phyloP scores from a whole-genome alignment of 495 filamentous ascomycete genomes.

The Annulohypoxylon maeteangense region DNA sequence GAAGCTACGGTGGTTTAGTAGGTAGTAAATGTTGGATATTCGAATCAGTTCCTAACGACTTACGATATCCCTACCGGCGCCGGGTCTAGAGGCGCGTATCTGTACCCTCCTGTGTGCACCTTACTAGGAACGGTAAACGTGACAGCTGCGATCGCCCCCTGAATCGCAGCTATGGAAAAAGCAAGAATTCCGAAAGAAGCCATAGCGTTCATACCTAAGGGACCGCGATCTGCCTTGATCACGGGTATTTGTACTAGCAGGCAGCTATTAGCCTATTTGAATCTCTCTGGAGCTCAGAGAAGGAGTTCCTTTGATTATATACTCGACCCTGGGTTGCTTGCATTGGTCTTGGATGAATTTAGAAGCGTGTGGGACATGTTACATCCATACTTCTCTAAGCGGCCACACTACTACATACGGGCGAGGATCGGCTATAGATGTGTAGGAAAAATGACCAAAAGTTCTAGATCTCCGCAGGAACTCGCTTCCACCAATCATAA shows the following conservation, averaged over 20 bases:
- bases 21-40: not conserved
- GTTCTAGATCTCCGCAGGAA: not conserved
- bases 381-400: constrained; percentile 18
- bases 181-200: constrained; percentile 13
- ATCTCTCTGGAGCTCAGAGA: not conserved
- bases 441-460: not conserved
- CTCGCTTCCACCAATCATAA: constrained; percentile 16
- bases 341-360: constrained; percentile 21
- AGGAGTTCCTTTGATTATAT: not conserved
- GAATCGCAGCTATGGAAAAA: constrained; percentile 29
- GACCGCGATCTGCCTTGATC: constrained; percentile 14
- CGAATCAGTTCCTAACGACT: constrained; percentile 22
- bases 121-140: constrained; percentile 50
- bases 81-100: constrained; percentile 54
- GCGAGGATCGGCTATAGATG: not conserved
- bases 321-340: constrained; percentile 6
- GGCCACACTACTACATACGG: constrained; percentile 11
- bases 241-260: not conserved
- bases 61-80: constrained; percentile 66
- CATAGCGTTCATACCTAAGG: constrained; percentile 18
- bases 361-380: constrained; percentile 15
- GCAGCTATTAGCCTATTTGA: constrained; percentile 30
- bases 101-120: constrained; percentile 44
- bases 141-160: constrained; percentile 35
- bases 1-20: constrained; percentile 47